Percentiles rank a stretch among this genome's conserved stretches.
These are phyloP conservation scores for Sclerotinia spermophila DNA, from an alignment of 2,329 filamentous ascomycete species.

Conservation along the genomic window DNA sequence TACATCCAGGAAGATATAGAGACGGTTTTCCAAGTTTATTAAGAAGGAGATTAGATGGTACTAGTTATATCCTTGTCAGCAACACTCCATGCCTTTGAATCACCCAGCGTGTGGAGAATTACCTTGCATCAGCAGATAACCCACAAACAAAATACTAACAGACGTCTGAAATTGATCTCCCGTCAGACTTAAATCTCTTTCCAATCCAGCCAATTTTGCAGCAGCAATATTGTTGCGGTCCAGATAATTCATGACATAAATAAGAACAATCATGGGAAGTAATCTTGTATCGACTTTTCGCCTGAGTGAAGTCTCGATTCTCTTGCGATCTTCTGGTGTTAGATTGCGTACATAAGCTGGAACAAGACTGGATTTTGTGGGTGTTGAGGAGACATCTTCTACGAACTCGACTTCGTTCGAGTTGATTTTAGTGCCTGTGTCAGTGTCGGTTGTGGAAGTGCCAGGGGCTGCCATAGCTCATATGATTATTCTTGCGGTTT, in stretches of 20 bases:
- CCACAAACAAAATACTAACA: slow-evolving; percentile 42
- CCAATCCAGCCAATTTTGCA: slow-evolving; percentile 50
- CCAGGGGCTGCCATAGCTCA: neutral
- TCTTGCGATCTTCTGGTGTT: slow-evolving; percentile 47
- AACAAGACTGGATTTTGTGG: neutral
- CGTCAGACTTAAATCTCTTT: slow-evolving; percentile 42
- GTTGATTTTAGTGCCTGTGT: slow-evolving; percentile 5
- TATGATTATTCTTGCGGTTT: neutral
- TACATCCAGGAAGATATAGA: slow-evolving; percentile 48
- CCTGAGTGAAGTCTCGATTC: slow-evolving; percentile 54
- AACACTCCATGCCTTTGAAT: neutral
- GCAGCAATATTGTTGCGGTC: slow-evolving; percentile 56
- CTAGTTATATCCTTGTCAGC: slow-evolving; percentile 12
- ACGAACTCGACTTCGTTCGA: slow-evolving; percentile 15
- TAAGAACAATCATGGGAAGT: slow-evolving; percentile 64
- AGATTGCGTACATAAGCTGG: slow-evolving; percentile 42
- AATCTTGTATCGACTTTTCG: slow-evolving; percentile 64
- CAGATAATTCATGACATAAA: slow-evolving; percentile 69
- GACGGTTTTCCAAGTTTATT: slow-evolving; percentile 48
- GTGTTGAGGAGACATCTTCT: slow-evolving; percentile 14
- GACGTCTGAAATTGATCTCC: slow-evolving; percentile 44
- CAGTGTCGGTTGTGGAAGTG: neutral
- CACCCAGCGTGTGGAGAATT: neutral
- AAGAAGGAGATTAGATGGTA: slow-evolving; percentile 48
- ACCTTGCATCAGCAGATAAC: slow-evolving; percentile 41